Evolutionary conservation across 2,329 filamentous ascomycete genomes (phyloP), one percentile per base, ranked within the genome.

Genomic region (Paracorniculantispora psalliotae): DNA sequence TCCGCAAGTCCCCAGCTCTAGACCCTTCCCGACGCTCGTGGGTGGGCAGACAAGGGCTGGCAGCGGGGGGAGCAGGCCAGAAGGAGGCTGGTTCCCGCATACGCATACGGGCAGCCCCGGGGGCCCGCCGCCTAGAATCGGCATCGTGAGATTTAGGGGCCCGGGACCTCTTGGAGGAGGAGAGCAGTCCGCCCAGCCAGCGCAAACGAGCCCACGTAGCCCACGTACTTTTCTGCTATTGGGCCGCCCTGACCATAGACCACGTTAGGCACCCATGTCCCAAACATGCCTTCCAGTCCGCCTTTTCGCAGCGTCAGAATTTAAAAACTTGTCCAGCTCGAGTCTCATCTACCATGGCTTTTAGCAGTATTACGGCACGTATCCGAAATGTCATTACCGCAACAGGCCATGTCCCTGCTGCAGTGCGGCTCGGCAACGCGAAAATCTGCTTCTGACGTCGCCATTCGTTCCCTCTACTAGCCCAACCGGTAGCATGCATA

Each of bases 71-170:
- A 21, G 35, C 52, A 46, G 52, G 52, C 52, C 54, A 37, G 35
- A 50, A 57, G 12, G 46, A 57, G 46, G 54, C 19, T 57, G 54
- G 54, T 49, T 41, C 33, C 44, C 54, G 25, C 35, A 57, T 23
- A n/a, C 25, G n/a, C n/a, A n/a, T 12, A 43, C 44, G 46, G 51
- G 51, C 51, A 56, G 9, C 56, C 56, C 56, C 47, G 48, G 48
- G 25, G 23, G 33, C 37, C 55, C 49, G 39, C 49, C 49, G 43
- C 49, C 48, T 54, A 59, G 30, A 53, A 52, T 59, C 57, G 57
- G 57, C 57, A 59, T 59, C 57, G 57, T 59, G 57, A 59, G 57
- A 59, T 59, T 59, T 53, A 25, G 49, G 37, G 46, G 4, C 37
- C 57, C 57, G 49, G 57, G 23, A 46, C 17, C 2, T 26, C 21